These are phyloP conservation scores for Septoria linicola DNA, from an alignment of 2,329 filamentous ascomycete species.

Conservation along the genomic window DNA sequence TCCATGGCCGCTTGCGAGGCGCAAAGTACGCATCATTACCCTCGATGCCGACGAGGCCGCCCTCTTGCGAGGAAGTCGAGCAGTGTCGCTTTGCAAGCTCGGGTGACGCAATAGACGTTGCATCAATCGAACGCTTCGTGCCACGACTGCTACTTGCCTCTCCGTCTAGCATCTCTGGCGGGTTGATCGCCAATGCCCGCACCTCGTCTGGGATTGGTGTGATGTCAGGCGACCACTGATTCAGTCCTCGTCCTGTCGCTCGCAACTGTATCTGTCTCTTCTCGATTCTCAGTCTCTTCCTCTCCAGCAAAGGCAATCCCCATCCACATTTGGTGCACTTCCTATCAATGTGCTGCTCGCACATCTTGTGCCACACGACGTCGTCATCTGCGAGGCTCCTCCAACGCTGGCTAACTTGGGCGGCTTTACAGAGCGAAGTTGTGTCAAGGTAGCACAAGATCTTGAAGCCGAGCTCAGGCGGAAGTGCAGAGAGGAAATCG, in stretches of 20 bases:
- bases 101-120: conserved; percentile 27
- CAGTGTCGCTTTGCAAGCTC: conserved; percentile 33
- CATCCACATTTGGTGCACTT: conserved; percentile 95
- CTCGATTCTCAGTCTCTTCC: conserved; percentile 81
- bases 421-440: conserved; percentile 89
- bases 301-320: conserved; percentile 85
- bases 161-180: conserved; percentile 10
- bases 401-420: conserved; percentile 90
- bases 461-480: conserved; percentile 87
- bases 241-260: conserved; percentile 58
- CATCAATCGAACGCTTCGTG: conserved; percentile 26
- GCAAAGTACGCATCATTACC: conserved; percentile 50
- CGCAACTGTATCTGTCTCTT: conserved; percentile 78
- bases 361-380: conserved; percentile 97
- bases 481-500: conserved; percentile 87
- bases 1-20: conserved; percentile 71
- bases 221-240: conserved; percentile 53
- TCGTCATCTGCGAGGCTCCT: conserved; percentile 90
- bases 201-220: conserved; percentile 48
- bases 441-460: conserved; percentile 92
- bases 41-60: conserved; percentile 14
- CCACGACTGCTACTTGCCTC: conserved; percentile 13
- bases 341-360: conserved; percentile 90
- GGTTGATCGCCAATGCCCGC: conserved; percentile 4
- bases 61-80: conserved; percentile 22